Conservation (phyloP, 176 grass and related monocot species). For the Zizania latifolia region DNA sequence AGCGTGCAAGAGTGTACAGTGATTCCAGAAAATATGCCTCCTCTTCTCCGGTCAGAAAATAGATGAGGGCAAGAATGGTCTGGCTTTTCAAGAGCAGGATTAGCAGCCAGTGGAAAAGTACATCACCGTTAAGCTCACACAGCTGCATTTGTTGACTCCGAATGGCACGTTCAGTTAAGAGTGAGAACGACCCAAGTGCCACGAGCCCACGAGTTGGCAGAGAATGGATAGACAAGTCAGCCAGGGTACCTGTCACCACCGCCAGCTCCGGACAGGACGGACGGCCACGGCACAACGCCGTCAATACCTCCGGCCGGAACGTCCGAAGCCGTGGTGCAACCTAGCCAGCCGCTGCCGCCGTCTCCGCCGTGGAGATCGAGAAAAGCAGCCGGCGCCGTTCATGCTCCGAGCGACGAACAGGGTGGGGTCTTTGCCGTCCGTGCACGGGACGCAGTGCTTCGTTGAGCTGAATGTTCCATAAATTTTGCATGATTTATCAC, state of each 20-base stretch:
- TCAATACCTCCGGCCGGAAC: not conserved
- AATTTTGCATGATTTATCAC: conserved; percentile 18
- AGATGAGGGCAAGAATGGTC: conserved; percentile 1
- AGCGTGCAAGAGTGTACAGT: too few relatives aligned
- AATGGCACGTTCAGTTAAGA: not conserved
- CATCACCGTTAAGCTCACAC: not conserved
- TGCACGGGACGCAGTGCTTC: not conserved
- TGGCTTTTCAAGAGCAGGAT: not conserved
- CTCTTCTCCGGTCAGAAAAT: too few relatives aligned
- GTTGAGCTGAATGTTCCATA: too few relatives aligned
- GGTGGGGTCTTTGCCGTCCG: too few relatives aligned
- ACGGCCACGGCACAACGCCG: not conserved
- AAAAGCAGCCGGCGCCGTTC: too few relatives aligned
- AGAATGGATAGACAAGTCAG: not conserved
- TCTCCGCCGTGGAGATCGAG: not conserved
- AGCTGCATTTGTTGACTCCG: not conserved
- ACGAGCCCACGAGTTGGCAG: not conserved
- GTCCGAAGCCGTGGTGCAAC: too few relatives aligned
- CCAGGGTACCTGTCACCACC: not conserved
- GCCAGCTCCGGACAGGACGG: not conserved
- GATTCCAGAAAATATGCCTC: too few relatives aligned
- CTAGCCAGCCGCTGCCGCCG: too few relatives aligned
- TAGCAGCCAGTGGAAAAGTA: not conserved
- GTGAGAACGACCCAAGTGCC: conserved; percentile 12
- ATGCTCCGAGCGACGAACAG: too few relatives aligned